phyloP scores from a whole-genome alignment of 2,329 filamentous ascomycete species.

The Coccinonectria pachysandricola region DNA sequence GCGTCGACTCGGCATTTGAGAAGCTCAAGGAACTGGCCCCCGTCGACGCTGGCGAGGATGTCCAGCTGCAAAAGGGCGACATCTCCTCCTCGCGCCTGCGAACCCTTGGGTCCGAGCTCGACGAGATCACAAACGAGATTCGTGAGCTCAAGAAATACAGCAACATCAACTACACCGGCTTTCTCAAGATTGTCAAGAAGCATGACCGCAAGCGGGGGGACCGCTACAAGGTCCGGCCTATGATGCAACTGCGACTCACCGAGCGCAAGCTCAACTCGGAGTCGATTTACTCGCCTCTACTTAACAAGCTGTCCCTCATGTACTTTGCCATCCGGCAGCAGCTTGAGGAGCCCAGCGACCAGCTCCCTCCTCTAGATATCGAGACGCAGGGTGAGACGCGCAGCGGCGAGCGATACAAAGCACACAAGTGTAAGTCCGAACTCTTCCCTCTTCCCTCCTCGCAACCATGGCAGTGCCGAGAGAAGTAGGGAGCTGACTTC shows the following conservation, averaged over 20 bases:
- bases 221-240: conserved; percentile 77
- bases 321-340: conserved; percentile 89
- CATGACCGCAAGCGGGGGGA: conserved; percentile 88
- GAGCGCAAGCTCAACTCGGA: conserved; percentile 91
- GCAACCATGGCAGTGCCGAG: not conserved
- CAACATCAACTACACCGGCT: conserved; percentile 93
- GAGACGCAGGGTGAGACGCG: conserved; percentile 45
- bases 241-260: conserved; percentile 84
- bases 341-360: conserved; percentile 45
- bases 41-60: conserved; percentile 36
- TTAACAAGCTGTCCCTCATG: conserved; percentile 88
- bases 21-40: conserved; percentile 72
- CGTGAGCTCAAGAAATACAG: conserved; percentile 93
- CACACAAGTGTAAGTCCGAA: conserved; percentile 64
- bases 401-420: conserved; percentile 65
- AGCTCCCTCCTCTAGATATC: conserved; percentile 33
- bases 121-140: conserved; percentile 79
- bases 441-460: not conserved
- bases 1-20: conserved; percentile 47
- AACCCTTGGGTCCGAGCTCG: conserved; percentile 69
- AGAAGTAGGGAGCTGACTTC: too few species aligned
- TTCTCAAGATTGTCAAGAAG: conserved; percentile 98
- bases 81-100: conserved; percentile 46
- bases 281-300: conserved; percentile 72
- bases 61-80: conserved; percentile 35